Percentiles rank a stretch among this genome's conserved stretches.
Conservation (phyloP, 2,329 filamentous ascomycete genomes). For the Magnaporthales sp. region DNA sequence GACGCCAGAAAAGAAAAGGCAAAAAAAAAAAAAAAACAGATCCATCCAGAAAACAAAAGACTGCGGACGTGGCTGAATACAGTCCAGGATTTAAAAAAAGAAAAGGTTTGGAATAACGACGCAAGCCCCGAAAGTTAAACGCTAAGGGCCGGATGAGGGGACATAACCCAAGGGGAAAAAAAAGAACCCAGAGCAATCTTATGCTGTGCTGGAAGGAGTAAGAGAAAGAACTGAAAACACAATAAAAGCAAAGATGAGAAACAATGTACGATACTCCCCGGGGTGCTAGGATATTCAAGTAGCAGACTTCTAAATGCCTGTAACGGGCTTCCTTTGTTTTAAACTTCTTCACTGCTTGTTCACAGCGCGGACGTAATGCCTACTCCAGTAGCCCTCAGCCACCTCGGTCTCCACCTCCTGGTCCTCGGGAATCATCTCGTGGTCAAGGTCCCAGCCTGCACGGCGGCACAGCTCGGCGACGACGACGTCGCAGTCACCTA, state of each 20-base stretch:
- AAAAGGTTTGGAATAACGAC: neutral
- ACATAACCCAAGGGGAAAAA: too few species aligned
- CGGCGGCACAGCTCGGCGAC: constrained; percentile 78
- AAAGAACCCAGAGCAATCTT: neutral
- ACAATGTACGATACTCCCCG: neutral
- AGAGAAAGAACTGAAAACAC: neutral
- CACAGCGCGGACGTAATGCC: constrained; percentile 19
- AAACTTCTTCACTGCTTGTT: neutral
- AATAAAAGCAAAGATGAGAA: neutral
- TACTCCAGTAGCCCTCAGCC: constrained; percentile 35
- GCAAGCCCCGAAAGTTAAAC: neutral
- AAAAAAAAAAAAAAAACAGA: neutral
- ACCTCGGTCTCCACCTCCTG: constrained; percentile 50
- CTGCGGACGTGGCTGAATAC: neutral
- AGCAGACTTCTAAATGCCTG: neutral
- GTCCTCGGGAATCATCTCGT: constrained; percentile 71
- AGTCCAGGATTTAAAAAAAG: neutral
- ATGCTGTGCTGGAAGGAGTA: neutral
- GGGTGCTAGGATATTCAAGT: neutral
- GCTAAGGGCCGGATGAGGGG: neutral
- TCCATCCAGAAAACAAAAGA: neutral
- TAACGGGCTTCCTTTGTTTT: neutral
- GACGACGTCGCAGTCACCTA: constrained; percentile 91
- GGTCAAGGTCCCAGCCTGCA: constrained; percentile 69
- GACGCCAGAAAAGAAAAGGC: neutral